These are phyloP conservation scores for Monosporozyma aquatica DNA, from an alignment of 805 yeast genomes.

Conservation along the genomic window DNA sequence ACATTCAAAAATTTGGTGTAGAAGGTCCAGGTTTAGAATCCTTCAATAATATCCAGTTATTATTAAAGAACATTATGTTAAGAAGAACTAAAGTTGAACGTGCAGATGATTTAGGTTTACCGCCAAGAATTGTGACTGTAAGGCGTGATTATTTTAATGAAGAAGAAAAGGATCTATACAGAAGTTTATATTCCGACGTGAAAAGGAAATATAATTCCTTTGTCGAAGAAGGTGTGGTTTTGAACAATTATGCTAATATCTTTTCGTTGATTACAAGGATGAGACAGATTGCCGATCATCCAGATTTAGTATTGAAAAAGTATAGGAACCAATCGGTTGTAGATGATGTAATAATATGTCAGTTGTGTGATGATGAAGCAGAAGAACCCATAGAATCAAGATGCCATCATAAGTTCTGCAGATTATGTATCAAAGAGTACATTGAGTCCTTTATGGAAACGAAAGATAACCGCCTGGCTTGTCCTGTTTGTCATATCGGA, in stretches of 20 bases:
- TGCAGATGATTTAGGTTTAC: constrained; percentile 95
- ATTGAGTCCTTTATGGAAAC: constrained; percentile 68
- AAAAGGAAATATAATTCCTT: constrained; percentile 82
- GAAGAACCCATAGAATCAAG: constrained; percentile 94
- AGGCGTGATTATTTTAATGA: constrained; percentile 83
- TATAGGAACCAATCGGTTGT: constrained; percentile 35
- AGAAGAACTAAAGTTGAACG: constrained; percentile 92
- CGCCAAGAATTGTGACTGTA: constrained; percentile 89
- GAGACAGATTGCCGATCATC: constrained; percentile 98
- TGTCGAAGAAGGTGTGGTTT: constrained; percentile 92
- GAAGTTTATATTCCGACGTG: constrained; percentile 78
- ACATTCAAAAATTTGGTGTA: constrained; percentile 78
- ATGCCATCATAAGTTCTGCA: constrained; percentile 89
- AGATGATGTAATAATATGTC: constrained; percentile 61
- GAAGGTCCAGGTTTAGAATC: constrained; percentile 74
- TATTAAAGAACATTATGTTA: constrained; percentile 76
- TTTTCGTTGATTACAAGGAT: constrained; percentile 92
- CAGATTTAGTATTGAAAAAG: constrained; percentile 81
- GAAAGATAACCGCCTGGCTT: constrained; percentile 47
- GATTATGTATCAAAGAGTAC: constrained; percentile 87
- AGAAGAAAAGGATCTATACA: constrained; percentile 89
- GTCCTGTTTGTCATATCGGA: constrained; percentile 96
- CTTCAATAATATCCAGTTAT: constrained; percentile 63
- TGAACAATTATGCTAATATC: constrained; percentile 94
- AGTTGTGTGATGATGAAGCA: constrained; percentile 93